Evolutionary conservation across 495 filamentous ascomycete species (phyloP), one percentile per base, ranked within the genome.

Genomic region (Usnea hakonensis): DNA sequence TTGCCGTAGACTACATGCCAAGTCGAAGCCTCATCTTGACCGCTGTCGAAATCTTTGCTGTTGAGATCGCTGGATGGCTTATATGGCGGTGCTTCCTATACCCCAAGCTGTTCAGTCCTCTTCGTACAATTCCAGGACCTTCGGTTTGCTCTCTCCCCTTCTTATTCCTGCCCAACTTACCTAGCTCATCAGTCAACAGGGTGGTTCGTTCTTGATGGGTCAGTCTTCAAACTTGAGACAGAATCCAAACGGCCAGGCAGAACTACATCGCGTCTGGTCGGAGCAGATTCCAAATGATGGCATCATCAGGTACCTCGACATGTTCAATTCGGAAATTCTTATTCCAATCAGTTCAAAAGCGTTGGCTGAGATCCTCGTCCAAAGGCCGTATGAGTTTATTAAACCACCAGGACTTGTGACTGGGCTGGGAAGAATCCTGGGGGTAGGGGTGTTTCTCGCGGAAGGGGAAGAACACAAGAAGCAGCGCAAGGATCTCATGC

Each of bases 401-500:
- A 96, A 95, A 70, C 91, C 91, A 1, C 40, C 44, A 0, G 67
- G 78, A 5, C 52, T 91, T 30, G 76, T 81, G 3, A 68, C 70
- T 13, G 78, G 75, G 6, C 65, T 97, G 32, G 81, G 82, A 23
- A 80, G 81, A 8, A 71, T 94, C 5, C 73, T 92, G 8, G 92
- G 93, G 0, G 70, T 87, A 46, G 91, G 93, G 0, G 67, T 97
- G 0, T 75, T 96, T 16, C 77, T 96, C 5, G 87, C 89, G 0
- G 91, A 96, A 72, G 91, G 91, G 21, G 87, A 92, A 19, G 90
- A 90, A 62, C 92, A 96, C 69, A 91, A 72, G 64, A 73, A 79
- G 46, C 91, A 95, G 78, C 80, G 92, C 13, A 90, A 85, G 67
- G 85, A 86, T 55, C 78, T 96, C 2, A 83, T 88, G 78, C 91